phyloP scores from a whole-genome alignment of 768 basidiomycete genomes.

The Tricholoma saponaceum region DNA sequence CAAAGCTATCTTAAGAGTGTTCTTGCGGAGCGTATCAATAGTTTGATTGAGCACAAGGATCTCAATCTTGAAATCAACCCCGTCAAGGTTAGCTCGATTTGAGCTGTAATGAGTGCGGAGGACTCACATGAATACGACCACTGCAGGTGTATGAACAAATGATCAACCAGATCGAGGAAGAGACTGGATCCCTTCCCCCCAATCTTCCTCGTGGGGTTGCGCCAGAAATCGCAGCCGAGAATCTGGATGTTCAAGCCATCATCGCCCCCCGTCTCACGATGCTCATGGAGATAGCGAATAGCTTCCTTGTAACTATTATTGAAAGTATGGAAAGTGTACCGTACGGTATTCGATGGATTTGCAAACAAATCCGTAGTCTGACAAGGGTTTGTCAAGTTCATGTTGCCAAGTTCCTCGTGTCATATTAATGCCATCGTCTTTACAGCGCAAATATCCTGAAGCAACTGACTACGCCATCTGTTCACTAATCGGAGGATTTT shows the following conservation, averaged over 20 bases:
- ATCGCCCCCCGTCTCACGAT: conserved; percentile 96
- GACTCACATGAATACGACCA: neutral
- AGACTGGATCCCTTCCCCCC: conserved; percentile 86
- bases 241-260: conserved; percentile 95
- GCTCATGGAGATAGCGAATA: conserved; percentile 99
- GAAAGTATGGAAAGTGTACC: conserved; percentile 98
- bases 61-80: conserved; percentile 99
- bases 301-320: conserved; percentile 95
- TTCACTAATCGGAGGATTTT: conserved; percentile 98
- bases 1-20: conserved; percentile 98
- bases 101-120: neutral
- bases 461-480: conserved; percentile 98
- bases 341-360: conserved; percentile 99
- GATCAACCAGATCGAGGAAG: conserved; percentile 98
- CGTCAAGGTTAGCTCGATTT: conserved; percentile 64
- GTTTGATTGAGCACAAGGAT: conserved; percentile 98
- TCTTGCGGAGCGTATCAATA: conserved; percentile 96
- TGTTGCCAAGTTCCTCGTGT: neutral
- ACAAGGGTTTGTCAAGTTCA: conserved; percentile 66
- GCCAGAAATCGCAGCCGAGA: conserved; percentile 92
- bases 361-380: conserved; percentile 97
- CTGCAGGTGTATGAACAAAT: conserved; percentile 96
- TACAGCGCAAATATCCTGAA: conserved; percentile 95
- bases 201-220: conserved; percentile 92
- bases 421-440: neutral